These are phyloP conservation scores for Jamesozyma rosinii DNA, from an alignment of 805 yeast species.

Conservation along the genomic window DNA sequence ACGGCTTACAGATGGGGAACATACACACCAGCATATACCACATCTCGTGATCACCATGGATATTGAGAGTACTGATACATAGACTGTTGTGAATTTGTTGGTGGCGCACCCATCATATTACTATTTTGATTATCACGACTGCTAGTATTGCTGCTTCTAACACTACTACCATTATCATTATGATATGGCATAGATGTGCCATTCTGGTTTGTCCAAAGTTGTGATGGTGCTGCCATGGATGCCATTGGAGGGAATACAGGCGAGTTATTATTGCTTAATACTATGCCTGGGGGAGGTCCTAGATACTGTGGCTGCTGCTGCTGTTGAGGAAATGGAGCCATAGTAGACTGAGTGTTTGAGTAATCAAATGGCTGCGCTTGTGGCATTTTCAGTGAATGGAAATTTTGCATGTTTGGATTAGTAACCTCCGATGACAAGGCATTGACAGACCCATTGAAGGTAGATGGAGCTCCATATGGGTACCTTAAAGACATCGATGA, in stretches of 20 bases:
- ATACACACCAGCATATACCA: too few relatives aligned
- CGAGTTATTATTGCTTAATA: background rate
- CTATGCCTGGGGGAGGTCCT: background rate
- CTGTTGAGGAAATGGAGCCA: background rate
- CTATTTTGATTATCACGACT: background rate
- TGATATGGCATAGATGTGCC: background rate
- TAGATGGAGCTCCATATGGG: background rate
- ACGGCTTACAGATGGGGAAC: too few relatives aligned
- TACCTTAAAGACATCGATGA: background rate
- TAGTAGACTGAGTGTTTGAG: background rate
- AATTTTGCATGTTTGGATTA: background rate
- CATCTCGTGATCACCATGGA: too few relatives aligned
- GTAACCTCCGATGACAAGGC: background rate
- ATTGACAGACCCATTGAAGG: background rate
- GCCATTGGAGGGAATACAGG: background rate
- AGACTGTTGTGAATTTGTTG: background rate
- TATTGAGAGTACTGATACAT: background rate
- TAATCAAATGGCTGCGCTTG: background rate
- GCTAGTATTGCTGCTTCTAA: too few relatives aligned
- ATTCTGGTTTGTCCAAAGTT: background rate
- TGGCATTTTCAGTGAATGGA: background rate
- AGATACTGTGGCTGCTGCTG: background rate
- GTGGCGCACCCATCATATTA: background rate
- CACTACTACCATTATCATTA: background rate
- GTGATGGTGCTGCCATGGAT: background rate